phyloP scores from a whole-genome alignment of 495 filamentous ascomycete genomes.

The Neurospora sp. region DNA sequence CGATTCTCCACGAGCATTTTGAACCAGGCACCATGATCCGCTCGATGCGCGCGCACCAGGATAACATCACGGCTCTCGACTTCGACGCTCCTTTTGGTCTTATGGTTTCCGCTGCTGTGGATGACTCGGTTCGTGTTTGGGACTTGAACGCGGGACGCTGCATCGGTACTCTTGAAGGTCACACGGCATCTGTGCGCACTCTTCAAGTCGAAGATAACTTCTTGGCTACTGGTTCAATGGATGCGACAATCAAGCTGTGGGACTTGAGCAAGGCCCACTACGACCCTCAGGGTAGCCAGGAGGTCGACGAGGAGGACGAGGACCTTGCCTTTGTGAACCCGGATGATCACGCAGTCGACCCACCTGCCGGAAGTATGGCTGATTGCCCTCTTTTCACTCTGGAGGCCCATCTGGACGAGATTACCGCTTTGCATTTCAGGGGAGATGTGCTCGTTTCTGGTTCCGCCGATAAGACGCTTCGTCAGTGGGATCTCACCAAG shows the following conservation, averaged over 20 bases:
- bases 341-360: slow-evolving; percentile 50
- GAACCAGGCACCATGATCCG: slow-evolving; percentile 82
- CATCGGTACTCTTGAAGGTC: slow-evolving; percentile 81
- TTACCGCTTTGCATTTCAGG: slow-evolving; percentile 85
- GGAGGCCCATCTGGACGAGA: slow-evolving; percentile 84
- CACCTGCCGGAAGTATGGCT: slow-evolving; percentile 61
- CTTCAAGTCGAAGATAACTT: slow-evolving; percentile 95
- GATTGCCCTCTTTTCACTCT: slow-evolving; percentile 84
- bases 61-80: slow-evolving; percentile 82
- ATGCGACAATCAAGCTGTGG: slow-evolving; percentile 92
- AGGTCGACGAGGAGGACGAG: slow-evolving; percentile 53
- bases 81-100: slow-evolving; percentile 95
- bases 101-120: slow-evolving; percentile 87
- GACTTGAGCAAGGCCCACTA: slow-evolving; percentile 60
- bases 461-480: slow-evolving; percentile 90
- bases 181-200: slow-evolving; percentile 86
- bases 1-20: slow-evolving; percentile 92
- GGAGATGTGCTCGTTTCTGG: slow-evolving; percentile 87
- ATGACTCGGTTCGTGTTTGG: slow-evolving; percentile 97
- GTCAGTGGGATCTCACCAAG: slow-evolving; percentile 95
- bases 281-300: slow-evolving; percentile 51
- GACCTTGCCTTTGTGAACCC: slow-evolving; percentile 49
- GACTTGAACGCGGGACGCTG: slow-evolving; percentile 89
- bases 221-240: slow-evolving; percentile 89
- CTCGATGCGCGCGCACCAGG: slow-evolving; percentile 78